Base-by-base conservation (phyloP, 2,329 filamentous ascomycete species). In the Volutella citrinella region DNA sequence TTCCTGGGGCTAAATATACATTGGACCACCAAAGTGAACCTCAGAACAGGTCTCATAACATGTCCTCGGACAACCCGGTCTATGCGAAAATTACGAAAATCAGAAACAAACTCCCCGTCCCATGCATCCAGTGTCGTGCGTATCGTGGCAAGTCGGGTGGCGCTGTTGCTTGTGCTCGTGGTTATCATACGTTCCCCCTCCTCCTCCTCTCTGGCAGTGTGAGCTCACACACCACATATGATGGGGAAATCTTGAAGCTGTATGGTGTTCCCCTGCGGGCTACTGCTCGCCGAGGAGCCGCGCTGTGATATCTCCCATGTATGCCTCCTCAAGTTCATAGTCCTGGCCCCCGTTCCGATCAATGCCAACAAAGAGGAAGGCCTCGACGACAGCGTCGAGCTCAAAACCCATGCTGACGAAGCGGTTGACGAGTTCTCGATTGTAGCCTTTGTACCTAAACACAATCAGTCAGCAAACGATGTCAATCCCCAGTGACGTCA, bases 351-450 rank as follows among this genome's bases (percentile, higher is more conserved):
- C 76, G 48, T 84, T 87, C 13, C 78, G 77, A 43, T 91, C 86
- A 47, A 95, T 90, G 6, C 87, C 85, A 7, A 93, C 82, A 41
- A 76, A 85, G 32, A 83, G 74, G 54, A 96, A 95, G 1, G 88
- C 87, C 9, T 84, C 76, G 0, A 96, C 88, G 2, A 97, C 88
- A n/a, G 77, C 74, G 30, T 90, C 85, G 3, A 95, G 76, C 36
- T 88, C 82, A 51, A 97, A 97, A 10, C 91, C 91, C 91, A 97
- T 97, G 51, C 71, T 77, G 12, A 86, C 80, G 51, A 97, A 97
- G 5, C 84, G 77, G 53, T 93, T 81, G 45, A 97, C 78, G 24
- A 96, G 72, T 19, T 84, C 76, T 54, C 82, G 84, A 64, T 89
- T 90, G 63, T 95, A 97, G 4, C 93, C 91, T 45, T 84, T 77